A percentile compares a stretch with the other conserved stretches of the same genome.
These are phyloP conservation scores for Xanthoconium purpureum DNA, from an alignment of 768 basidiomycete species.

Conservation along the genomic window DNA sequence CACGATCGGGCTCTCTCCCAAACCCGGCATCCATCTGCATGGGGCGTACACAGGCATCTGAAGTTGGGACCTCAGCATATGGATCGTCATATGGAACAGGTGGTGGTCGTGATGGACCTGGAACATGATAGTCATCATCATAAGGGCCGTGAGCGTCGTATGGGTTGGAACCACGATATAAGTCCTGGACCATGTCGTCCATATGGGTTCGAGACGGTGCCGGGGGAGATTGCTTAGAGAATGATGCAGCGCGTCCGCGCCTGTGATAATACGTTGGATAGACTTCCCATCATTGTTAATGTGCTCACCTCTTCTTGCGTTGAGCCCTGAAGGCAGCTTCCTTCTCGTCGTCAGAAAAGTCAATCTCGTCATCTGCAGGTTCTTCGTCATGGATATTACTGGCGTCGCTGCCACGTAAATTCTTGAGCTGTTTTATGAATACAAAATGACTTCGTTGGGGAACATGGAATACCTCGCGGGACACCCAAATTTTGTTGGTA, in stretches of 20 bases:
- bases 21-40: neutral
- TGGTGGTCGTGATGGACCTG: slow-evolving; percentile 56
- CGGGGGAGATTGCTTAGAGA: slow-evolving; percentile 57
- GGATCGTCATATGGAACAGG: slow-evolving; percentile 81
- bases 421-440: slow-evolving; percentile 68
- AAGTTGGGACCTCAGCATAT: slow-evolving; percentile 51
- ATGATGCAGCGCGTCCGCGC: slow-evolving; percentile 49
- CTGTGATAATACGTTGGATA: slow-evolving; percentile 31
- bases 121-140: slow-evolving; percentile 55
- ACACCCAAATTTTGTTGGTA: slow-evolving; percentile 48
- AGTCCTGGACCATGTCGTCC: slow-evolving; percentile 49
- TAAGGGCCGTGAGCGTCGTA: slow-evolving; percentile 69
- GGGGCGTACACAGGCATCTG: slow-evolving; percentile 11
- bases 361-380: slow-evolving; percentile 81
- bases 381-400: slow-evolving; percentile 96
- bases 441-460: slow-evolving; percentile 80
- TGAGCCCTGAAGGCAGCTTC: slow-evolving; percentile 70
- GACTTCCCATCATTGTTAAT: neutral
- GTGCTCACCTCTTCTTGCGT: slow-evolving; percentile 55
- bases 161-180: slow-evolving; percentile 51
- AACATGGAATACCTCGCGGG: slow-evolving; percentile 77
- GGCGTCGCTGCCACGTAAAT: slow-evolving; percentile 85
- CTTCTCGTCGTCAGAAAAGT: slow-evolving; percentile 94
- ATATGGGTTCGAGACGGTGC: slow-evolving; percentile 51
- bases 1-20: slow-evolving; percentile 27